phyloP scores from a whole-genome alignment of 2,329 filamentous ascomycete species.

The Fusarium proliferatum region DNA sequence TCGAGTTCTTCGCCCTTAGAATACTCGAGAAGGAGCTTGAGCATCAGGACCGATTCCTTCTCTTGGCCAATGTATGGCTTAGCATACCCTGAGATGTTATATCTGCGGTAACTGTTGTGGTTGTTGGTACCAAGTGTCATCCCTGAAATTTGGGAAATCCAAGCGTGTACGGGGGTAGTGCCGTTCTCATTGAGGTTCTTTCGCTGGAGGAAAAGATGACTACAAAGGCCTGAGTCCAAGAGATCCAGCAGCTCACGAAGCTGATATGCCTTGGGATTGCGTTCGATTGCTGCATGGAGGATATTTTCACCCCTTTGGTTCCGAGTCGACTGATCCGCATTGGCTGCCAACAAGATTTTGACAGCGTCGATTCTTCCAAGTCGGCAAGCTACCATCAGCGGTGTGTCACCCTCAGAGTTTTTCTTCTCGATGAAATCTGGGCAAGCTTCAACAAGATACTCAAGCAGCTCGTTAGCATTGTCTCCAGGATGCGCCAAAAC shows the following conservation, averaged over 20 bases:
- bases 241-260: constrained; percentile 65
- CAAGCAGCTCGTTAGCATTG: constrained; percentile 65
- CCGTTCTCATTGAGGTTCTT: constrained; percentile 62
- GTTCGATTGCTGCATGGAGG: constrained; percentile 66
- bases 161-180: constrained; percentile 72
- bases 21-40: constrained; percentile 64
- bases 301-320: constrained; percentile 74
- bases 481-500: constrained; percentile 58
- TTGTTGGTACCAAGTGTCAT: constrained; percentile 5
- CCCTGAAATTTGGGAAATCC: constrained; percentile 55
- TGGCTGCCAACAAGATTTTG: constrained; percentile 72
- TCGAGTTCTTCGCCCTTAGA: constrained; percentile 67
- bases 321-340: constrained; percentile 75
- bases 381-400: constrained; percentile 74
- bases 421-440: constrained; percentile 73
- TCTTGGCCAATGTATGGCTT: constrained; percentile 40
- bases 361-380: constrained; percentile 65
- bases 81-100: constrained; percentile 11
- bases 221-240: constrained; percentile 67
- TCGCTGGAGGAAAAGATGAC: constrained; percentile 69
- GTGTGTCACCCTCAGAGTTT: constrained; percentile 69
- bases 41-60: constrained; percentile 53
- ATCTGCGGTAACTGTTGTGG: constrained; percentile 10
- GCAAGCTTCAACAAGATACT: constrained; percentile 72
- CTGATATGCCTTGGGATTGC: constrained; percentile 47